These are phyloP conservation scores for Camelina laxa DNA, from an alignment of 345 rosid species.

Conservation along the genomic window DNA sequence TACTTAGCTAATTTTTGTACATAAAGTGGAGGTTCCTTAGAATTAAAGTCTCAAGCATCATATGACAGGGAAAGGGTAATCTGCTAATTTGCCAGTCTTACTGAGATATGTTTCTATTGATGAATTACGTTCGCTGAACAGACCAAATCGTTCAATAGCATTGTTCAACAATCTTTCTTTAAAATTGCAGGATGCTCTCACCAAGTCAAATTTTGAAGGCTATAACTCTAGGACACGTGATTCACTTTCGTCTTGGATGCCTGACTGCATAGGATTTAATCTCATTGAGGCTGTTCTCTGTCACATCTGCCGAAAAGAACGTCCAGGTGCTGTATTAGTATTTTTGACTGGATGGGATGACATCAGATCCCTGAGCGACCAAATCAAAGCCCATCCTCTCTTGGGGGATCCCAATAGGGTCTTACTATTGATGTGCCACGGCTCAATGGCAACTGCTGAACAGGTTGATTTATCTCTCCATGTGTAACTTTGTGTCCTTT, in stretches of 20 bases:
- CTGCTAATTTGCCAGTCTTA: slow-evolving; percentile 1
- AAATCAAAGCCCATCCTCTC: slow-evolving; percentile 96
- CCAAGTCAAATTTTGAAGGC: slow-evolving; percentile 78
- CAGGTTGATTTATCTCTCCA: slow-evolving; percentile 56
- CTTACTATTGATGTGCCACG: slow-evolving; percentile 86
- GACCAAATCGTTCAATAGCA: slow-evolving; percentile 7
- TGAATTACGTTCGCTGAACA: slow-evolving; percentile 6
- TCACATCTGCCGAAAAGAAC: slow-evolving; percentile 95
- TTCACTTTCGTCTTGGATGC: slow-evolving; percentile 87
- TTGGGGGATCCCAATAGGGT: slow-evolving; percentile 97
- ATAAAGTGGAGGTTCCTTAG: slow-evolving; percentile 22
- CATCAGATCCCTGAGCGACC: slow-evolving; percentile 88
- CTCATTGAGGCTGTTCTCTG: slow-evolving; percentile 94
- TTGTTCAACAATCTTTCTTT: neutral
- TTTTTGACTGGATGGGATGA: slow-evolving; percentile 99
- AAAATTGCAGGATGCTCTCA: slow-evolving; percentile 81
- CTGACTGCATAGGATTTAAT: slow-evolving; percentile 95
- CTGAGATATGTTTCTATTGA: slow-evolving; percentile 17
- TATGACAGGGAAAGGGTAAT: neutral
- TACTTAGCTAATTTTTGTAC: slow-evolving; percentile 36
- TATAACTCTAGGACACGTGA: slow-evolving; percentile 88
- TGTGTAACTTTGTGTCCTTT: slow-evolving; percentile 24
- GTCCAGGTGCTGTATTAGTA: slow-evolving; percentile 90
- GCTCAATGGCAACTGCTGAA: slow-evolving; percentile 98
- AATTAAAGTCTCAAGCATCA: slow-evolving; percentile 21